phyloP scores from a whole-genome alignment of 345 rosid genomes.

The Citrus sp. region DNA sequence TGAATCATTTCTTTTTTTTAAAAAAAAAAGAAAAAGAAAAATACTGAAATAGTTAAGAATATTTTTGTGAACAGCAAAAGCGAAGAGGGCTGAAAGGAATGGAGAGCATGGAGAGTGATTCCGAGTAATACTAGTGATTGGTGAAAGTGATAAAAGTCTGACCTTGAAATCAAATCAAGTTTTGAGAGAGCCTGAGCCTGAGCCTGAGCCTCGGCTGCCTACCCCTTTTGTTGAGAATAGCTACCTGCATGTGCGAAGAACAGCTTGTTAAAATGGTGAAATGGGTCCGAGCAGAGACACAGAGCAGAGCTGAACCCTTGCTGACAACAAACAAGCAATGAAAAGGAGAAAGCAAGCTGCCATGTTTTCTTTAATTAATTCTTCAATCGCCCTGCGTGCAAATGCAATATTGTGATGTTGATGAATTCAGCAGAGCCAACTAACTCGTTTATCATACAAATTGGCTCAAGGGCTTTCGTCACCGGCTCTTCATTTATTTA shows the following conservation, averaged over 20 bases:
- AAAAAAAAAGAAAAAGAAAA: too few relatives aligned
- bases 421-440: neutral
- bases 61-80: slow-evolving; percentile 40
- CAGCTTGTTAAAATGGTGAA: neutral
- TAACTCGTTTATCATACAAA: neutral
- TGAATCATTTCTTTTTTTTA: too few relatives aligned
- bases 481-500: neutral
- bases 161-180: neutral
- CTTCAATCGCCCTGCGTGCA: neutral
- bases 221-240: too few relatives aligned
- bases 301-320: neutral
- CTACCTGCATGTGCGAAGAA: too few relatives aligned
- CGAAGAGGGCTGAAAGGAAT: slow-evolving; percentile 65
- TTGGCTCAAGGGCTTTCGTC: neutral
- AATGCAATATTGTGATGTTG: neutral
- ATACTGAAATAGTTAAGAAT: too few relatives aligned
- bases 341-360: neutral
- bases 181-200: neutral
- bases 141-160: neutral
- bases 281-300: neutral
- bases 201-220: neutral
- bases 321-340: neutral
- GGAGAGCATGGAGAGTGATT: slow-evolving; percentile 65
- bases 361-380: neutral
- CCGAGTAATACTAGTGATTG: slow-evolving; percentile 25